Percentiles rank a stretch among this genome's conserved stretches.
These are phyloP conservation scores for Astrocystis sublimbata DNA, from an alignment of 495 filamentous ascomycete species.

Conservation along the genomic window DNA sequence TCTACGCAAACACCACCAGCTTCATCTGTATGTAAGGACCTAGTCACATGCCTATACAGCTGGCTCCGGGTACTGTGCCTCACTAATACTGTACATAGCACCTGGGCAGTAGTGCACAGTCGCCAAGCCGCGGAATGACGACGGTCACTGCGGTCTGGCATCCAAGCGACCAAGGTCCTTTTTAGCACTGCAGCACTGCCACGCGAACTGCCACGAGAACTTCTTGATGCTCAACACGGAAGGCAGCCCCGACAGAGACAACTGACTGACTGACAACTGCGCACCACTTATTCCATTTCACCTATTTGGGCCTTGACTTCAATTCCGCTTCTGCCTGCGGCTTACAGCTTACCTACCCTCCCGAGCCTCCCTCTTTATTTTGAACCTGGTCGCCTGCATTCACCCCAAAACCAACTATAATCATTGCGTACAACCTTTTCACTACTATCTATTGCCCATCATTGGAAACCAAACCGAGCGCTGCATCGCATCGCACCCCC, in stretches of 20 bases:
- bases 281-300: not conserved
- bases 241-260: not conserved
- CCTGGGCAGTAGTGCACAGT: not conserved
- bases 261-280: not conserved
- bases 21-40: not conserved
- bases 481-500: not conserved
- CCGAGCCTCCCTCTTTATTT: not conserved
- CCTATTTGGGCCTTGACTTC: not conserved
- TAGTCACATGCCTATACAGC: not conserved
- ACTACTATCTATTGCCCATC: too few relatives aligned
- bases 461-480: not conserved
- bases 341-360: not conserved
- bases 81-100: not conserved
- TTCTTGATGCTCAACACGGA: slow-evolving; percentile 21
- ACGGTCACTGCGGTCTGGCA: slow-evolving; percentile 16
- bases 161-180: slow-evolving; percentile 20
- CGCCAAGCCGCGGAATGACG: slow-evolving; percentile 31
- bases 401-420: too few relatives aligned
- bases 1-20: too few relatives aligned
- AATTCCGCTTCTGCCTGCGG: not conserved
- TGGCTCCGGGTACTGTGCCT: not conserved
- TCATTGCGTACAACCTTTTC: not conserved
- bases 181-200: slow-evolving; percentile 38
- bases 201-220: too few relatives aligned
- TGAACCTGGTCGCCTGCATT: too few relatives aligned